Evolutionary conservation across 805 yeast genomes (phyloP), one percentile per base, ranked within the genome.

Genomic region (Wickerhamiella occidentalis): DNA sequence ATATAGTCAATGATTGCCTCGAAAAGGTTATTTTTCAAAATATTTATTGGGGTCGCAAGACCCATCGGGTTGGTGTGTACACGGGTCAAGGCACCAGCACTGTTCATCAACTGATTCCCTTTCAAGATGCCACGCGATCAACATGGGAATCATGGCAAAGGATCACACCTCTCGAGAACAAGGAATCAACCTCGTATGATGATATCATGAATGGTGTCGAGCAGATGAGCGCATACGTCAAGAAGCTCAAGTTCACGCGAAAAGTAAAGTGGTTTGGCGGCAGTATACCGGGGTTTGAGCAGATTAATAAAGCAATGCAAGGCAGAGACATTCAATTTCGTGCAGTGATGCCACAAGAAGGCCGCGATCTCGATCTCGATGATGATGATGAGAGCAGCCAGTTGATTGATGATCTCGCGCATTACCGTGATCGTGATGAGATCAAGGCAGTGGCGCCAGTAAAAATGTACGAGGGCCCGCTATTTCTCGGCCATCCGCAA

Each of bases 371-470:
- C n/a, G n/a, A n/a, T n/a, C n/a, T n/a, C n/a, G n/a, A n/a, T n/a
- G n/a, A n/a, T 17, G 38, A n/a, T 15, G 38, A n/a, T 33, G 11
- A 33, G 5, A 5, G 8, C 7, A 23, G 8, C 3, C 44, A 21
- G 4, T 45, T 55, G 2, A 15, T 51, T 8, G 41, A 40, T n/a
- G 44, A 47, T 19, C 18, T 58, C 28, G 38, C 3, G 18, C 19
- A 33, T 15, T n/a, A 33, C 4, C n/a, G 38, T 15, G n/a, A 15
- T 17, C 45, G 33, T 18, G 36, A 50, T 1, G 30, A 48, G 5
- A 47, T 58, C 12, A 70, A 68, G 53, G 59, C 66, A 23, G 73
- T 73, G 0, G 66, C 70, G 35, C 81, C 86, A 0, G 62, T 74
- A 2, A 61, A 62, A 21, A 55, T 67, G 0, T 79, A 70, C 58